These are phyloP conservation scores for Phytopythium kandeliae DNA, from an alignment of 352 stramenopile genomes.

Conservation along the genomic window DNA sequence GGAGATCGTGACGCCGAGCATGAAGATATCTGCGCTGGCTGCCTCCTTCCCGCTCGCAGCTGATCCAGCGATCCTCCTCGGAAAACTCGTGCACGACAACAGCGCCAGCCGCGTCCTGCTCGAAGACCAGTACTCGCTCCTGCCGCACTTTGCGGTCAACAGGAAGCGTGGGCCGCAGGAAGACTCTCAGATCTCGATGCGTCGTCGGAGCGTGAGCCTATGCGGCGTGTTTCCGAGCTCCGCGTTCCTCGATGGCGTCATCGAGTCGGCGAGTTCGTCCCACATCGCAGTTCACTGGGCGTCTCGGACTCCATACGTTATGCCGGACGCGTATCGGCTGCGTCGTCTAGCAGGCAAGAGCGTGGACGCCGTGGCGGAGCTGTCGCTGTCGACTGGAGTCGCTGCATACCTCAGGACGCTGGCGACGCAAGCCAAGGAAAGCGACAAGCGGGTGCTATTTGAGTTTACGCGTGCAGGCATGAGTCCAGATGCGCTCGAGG, in stretches of 20 bases:
- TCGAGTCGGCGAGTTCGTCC: constrained; percentile 24
- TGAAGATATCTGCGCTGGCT: constrained; percentile 53
- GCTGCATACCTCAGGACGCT: constrained; percentile 41
- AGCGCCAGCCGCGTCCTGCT: constrained; percentile 4
- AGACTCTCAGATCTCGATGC: constrained; percentile 13
- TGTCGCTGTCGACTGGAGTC: constrained; percentile 34
- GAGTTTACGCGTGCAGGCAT: constrained; percentile 73
- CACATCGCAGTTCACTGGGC: constrained; percentile 41
- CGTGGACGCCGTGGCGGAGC: constrained; percentile 38
- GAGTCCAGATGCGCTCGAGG: constrained; percentile 58
- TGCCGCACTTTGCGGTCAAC: constrained; percentile 23
- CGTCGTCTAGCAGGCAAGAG: constrained; percentile 13
- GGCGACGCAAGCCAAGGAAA: constrained; percentile 24
- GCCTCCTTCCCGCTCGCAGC: constrained; percentile 30
- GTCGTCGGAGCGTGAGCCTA: constrained; percentile 44
- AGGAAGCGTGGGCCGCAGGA: constrained; percentile 1
- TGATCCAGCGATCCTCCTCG: constrained; percentile 29
- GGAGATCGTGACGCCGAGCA: constrained; percentile 38
- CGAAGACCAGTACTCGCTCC: constrained; percentile 26
- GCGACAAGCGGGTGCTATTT: constrained; percentile 59
- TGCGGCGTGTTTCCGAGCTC: constrained; percentile 31
- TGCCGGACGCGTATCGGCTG: constrained; percentile 18
- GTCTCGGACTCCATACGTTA: constrained; percentile 10
- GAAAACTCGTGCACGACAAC: constrained; percentile 14
- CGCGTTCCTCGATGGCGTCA: constrained; percentile 14